Base-by-base conservation (phyloP, 345 rosid species). In the Lumnitzera racemosa region DNA sequence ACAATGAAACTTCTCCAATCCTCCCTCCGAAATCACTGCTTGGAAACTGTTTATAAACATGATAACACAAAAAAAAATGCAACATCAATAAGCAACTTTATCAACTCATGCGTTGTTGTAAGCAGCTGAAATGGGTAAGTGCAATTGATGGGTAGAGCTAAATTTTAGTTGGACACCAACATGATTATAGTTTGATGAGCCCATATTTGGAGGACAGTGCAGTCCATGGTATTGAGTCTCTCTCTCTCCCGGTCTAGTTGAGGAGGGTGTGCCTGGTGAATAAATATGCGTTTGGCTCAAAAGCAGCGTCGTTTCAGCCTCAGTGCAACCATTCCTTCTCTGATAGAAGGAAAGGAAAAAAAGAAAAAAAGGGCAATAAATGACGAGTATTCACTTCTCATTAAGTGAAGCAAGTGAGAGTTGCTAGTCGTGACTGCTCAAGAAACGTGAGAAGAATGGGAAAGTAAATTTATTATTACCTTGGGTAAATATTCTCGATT, bases 1-100 rank as follows among this genome's bases (percentile, higher is more conserved):
- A 78, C 36, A 83, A 68, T 1, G 94, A 77, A 15, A 88, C 91
- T 47, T 81, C 77, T 25, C 89, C 85, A n/a, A 72, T 59, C 62
- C 75, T 70, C 17, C 23, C 47, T 67, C 80, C 84, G 43, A 71
- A 79, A 69, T 91, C 75, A 75, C 77, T 76, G 85, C 94, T 81
- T 54, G 76, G 76, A 74, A 72, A 70, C 65, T 77, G 81, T 63
- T 36, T 36, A 2, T 0, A 36, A 36, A 36, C 7, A 36, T 36
- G 9, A 36, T 9, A 36, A 36, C 43, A 36, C 43, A 36, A 7
- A 0, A 36, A 36, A 4, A 36, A 36, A 62, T 49, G 11, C 12
- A 58, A 16, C 24, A 52, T 12, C 20, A 2, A 36, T 46, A 10
- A 53, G 13, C 2, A 15, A 50, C 43, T n/a, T 9, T 14, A 46